These are phyloP conservation scores for Leccinum uliginosum DNA, from an alignment of 768 basidiomycete species.

Conservation along the genomic window DNA sequence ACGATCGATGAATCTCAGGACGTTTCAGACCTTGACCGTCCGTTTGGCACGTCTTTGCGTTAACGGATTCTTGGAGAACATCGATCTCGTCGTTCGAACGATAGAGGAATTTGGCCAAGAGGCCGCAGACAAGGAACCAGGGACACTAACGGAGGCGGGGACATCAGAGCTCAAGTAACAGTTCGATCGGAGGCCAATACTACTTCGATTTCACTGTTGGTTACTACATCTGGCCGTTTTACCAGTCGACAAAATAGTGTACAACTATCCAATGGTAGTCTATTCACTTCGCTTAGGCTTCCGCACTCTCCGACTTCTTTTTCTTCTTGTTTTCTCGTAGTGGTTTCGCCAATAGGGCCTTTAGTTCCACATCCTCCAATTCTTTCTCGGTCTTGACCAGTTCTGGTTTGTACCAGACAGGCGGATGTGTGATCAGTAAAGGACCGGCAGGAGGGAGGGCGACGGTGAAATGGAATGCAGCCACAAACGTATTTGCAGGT, in stretches of 20 bases:
- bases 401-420: conserved; percentile 91
- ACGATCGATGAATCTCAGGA: conserved; percentile 37
- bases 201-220: conserved; percentile 8
- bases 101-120: conserved; percentile 76
- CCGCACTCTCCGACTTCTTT: conserved; percentile 65
- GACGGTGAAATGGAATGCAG: conserved; percentile 96
- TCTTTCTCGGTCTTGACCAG: conserved; percentile 87
- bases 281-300: conserved; percentile 28
- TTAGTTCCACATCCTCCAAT: conserved; percentile 83
- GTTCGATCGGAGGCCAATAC: neutral
- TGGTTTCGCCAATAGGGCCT: conserved; percentile 70
- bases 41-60: conserved; percentile 79
- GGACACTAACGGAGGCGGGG: neutral
- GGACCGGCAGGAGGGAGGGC: conserved; percentile 90
- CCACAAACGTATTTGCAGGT: conserved; percentile 77
- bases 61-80: conserved; percentile 86
- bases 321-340: conserved; percentile 91
- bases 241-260: conserved; percentile 15
- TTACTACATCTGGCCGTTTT: conserved; percentile 13
- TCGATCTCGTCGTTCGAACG: conserved; percentile 81
- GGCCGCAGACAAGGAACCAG: conserved; percentile 33
- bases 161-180: conserved; percentile 6
- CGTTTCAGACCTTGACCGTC: conserved; percentile 73
- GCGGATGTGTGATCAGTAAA: conserved; percentile 78
- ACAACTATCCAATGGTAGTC: conserved; percentile 13